phyloP scores from a whole-genome alignment of 2,329 filamentous ascomycete species.

The Neocucurbitaria cava region DNA sequence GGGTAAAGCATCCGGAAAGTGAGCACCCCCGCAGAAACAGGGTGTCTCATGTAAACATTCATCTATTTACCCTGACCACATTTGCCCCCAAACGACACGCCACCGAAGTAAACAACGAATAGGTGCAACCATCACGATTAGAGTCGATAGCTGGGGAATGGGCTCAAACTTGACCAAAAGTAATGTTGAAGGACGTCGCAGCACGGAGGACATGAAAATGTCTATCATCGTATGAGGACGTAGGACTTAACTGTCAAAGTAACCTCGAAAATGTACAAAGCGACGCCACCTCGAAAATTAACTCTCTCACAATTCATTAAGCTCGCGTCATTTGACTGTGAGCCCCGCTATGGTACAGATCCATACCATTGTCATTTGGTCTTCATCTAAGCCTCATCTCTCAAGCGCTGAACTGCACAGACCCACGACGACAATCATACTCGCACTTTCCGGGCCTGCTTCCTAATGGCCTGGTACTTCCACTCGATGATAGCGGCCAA shows the following conservation, averaged over 20 bases:
- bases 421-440: constrained; percentile 32
- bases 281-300: constrained; percentile 25
- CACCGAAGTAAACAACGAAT: constrained; percentile 2
- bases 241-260: not conserved
- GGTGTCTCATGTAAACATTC: constrained; percentile 39
- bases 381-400: constrained; percentile 43
- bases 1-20: constrained; percentile 30
- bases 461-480: constrained; percentile 35
- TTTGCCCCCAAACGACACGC: constrained; percentile 5
- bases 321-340: constrained; percentile 29
- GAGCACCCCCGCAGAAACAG: constrained; percentile 24
- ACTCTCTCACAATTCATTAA: constrained; percentile 16
- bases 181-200: not conserved
- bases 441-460: constrained; percentile 46
- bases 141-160: not conserved
- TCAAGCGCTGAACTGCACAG: constrained; percentile 35
- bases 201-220: not conserved
- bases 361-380: constrained; percentile 29
- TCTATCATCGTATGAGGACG: not conserved
- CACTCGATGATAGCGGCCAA: constrained; percentile 10
- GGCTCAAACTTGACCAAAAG: not conserved
- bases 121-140: not conserved
- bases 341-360: constrained; percentile 31
- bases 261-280: constrained; percentile 11
- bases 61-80: constrained; percentile 25